Evolutionary conservation across 768 basidiomycete species (phyloP), one percentile per base, ranked within the genome.

Genomic region (Termitomyces sp.): DNA sequence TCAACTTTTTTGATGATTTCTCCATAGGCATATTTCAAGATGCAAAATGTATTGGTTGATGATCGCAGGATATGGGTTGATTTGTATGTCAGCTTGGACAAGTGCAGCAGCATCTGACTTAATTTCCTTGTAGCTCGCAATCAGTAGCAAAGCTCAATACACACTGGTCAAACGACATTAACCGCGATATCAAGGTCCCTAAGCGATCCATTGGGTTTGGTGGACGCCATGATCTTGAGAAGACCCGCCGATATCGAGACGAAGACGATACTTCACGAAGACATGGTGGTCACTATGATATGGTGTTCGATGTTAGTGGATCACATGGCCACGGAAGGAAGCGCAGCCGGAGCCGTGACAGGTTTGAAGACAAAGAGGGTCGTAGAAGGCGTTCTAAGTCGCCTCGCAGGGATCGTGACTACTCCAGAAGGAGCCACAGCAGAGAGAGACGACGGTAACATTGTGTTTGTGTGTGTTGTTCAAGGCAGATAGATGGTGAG

Each of bases 11-110:
- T 51, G 56, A 57, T 55, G 50, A 27, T 49, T 16, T 24, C 36
- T 39, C 52, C 3, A 63, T 46, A 95, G 90, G 97, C 93, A 9
- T 99, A 98, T 72, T 95, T 98, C 77, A 99, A 98, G 73, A 99
- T 99, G 97, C 97, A 98, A 70, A 98, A 98, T 66, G 97, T 98
- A 0, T 77, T 99, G 12, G 91, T 99, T 13, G 97, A 99, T 69
- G 97, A 99, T 72, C 84, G 95, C 15, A 85, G 97, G 13, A 98
- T 99, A 67, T 98, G 96, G 93, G 96, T 99, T 62, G 97, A 98
- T 74, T 98, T 99, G 89, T 95, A 66, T 39, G 44, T 20, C 57
- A 31, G 54, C 16, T 44, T 39, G 27, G 39, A 39, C 33, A 50
- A 36, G 33, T 36, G 11, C 50, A 48, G 11, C 50, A 48, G 33